phyloP scores from a whole-genome alignment of 225 moss, liverwort and hornwort species.

The Thuidium tamariscinum region DNA sequence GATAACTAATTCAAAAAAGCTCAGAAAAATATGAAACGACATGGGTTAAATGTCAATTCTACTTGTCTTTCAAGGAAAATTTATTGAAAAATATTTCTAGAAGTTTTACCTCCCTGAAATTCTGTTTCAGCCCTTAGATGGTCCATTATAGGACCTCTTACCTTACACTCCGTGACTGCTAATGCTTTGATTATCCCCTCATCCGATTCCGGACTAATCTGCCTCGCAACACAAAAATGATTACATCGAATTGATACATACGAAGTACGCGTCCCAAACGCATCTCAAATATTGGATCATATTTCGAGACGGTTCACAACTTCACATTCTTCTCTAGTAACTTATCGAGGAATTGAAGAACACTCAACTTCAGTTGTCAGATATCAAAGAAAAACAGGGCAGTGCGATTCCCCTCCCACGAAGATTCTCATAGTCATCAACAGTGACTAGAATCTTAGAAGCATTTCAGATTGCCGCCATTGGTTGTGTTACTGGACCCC shows the following conservation, averaged over 20 bases:
- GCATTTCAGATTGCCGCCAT: conserved; percentile 21
- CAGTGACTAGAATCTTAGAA: neutral
- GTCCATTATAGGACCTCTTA: no score
- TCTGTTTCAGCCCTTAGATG: no score
- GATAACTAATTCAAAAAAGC: no score
- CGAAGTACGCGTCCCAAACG: neutral
- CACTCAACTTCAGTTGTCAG: neutral
- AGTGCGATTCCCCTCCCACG: neutral
- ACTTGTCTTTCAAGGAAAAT: no score
- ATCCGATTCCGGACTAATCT: neutral
- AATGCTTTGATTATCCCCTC: no score
- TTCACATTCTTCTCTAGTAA: neutral
- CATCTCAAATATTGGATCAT: neutral
- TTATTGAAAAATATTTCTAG: no score
- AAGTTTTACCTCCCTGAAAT: no score
- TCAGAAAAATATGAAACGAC: no score
- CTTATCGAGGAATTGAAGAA: neutral
- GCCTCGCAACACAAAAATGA: neutral
- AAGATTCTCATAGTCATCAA: conserved; percentile 20
- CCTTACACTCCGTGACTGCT: no score
- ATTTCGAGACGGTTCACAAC: neutral
- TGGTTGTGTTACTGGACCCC: conserved; percentile 11
- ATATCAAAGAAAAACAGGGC: neutral
- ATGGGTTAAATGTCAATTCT: no score
- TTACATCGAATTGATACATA: neutral